phyloP scores from a whole-genome alignment of 2,329 filamentous ascomycete genomes.

The Diplodia seriata region DNA sequence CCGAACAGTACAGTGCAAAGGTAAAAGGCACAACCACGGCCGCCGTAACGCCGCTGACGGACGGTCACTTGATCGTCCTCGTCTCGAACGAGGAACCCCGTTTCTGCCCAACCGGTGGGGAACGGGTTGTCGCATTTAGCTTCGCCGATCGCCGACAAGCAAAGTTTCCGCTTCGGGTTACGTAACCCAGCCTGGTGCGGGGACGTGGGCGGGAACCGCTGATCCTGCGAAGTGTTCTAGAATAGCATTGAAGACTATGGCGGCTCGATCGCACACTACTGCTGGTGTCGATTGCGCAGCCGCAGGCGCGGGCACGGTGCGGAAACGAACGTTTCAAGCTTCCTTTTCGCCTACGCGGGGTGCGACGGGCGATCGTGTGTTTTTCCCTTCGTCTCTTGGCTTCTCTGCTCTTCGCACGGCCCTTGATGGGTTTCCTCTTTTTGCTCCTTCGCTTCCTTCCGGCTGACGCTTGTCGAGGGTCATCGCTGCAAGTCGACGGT shows the following conservation, averaged over 20 bases:
- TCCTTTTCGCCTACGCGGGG: background rate
- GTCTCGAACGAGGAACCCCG: background rate
- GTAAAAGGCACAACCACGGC: background rate
- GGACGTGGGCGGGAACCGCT: slow-evolving; percentile 4
- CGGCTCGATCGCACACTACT: background rate
- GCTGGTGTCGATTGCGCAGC: too few species aligned
- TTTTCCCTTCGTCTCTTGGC: background rate
- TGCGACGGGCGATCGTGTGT: background rate
- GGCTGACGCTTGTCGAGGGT: background rate
- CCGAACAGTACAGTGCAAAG: background rate
- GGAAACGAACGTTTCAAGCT: background rate
- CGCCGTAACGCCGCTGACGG: slow-evolving; percentile 10
- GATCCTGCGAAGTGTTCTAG: slow-evolving; percentile 11
- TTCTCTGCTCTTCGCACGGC: background rate
- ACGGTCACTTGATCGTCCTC: background rate
- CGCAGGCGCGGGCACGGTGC: background rate
- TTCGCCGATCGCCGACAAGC: slow-evolving; percentile 12
- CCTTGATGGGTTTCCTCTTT: background rate
- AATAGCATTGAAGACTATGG: background rate
- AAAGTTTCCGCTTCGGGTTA: slow-evolving; percentile 15
- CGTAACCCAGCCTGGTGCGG: slow-evolving; percentile 11
- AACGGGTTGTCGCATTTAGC: slow-evolving; percentile 18
- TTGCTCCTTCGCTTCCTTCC: too few species aligned
- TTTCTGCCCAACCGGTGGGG: slow-evolving; percentile 23
- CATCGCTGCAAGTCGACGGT: background rate